phyloP scores from a whole-genome alignment of 208 protist species.

The Leishmania gerbilli region DNA sequence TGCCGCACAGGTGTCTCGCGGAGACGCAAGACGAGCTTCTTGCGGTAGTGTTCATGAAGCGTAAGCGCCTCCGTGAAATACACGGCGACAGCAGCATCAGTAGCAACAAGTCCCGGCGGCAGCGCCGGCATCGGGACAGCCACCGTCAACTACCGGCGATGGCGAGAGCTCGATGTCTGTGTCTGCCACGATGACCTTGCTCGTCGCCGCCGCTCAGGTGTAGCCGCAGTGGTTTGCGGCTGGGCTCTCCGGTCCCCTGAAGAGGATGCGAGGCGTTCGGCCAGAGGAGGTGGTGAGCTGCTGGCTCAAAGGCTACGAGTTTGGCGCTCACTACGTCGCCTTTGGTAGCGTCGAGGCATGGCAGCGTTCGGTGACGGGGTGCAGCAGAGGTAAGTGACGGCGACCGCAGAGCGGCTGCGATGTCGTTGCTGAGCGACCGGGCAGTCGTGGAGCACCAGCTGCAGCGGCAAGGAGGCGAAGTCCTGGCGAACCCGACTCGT shows the following conservation, averaged over 20 bases:
- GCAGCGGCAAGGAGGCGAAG: constrained; percentile 43
- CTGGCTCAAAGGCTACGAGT: constrained; percentile 45
- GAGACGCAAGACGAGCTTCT: constrained; percentile 23
- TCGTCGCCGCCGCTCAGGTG: neutral
- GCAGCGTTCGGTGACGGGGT: neutral
- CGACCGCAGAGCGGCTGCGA: neutral
- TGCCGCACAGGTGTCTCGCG: constrained; percentile 12
- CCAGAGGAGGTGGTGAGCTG: constrained; percentile 18
- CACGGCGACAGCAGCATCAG: neutral
- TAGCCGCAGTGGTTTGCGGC: constrained; percentile 14
- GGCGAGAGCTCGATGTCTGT: neutral
- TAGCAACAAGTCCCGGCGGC: neutral
- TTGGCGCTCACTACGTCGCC: constrained; percentile 48
- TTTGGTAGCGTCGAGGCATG: neutral
- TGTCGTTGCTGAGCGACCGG: constrained; percentile 3
- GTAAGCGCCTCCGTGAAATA: constrained; percentile 17
- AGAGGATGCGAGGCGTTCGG: constrained; percentile 11
- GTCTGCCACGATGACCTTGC: neutral
- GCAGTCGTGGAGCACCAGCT: constrained; percentile 38
- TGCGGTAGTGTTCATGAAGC: constrained; percentile 30
- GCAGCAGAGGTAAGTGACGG: neutral
- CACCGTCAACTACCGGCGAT: neutral
- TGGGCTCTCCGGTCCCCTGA: constrained; percentile 10
- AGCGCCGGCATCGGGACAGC: neutral
- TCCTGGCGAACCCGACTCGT: neutral